Conservation (phyloP, 805 yeast species). For the Lipomyces sp. region DNA sequence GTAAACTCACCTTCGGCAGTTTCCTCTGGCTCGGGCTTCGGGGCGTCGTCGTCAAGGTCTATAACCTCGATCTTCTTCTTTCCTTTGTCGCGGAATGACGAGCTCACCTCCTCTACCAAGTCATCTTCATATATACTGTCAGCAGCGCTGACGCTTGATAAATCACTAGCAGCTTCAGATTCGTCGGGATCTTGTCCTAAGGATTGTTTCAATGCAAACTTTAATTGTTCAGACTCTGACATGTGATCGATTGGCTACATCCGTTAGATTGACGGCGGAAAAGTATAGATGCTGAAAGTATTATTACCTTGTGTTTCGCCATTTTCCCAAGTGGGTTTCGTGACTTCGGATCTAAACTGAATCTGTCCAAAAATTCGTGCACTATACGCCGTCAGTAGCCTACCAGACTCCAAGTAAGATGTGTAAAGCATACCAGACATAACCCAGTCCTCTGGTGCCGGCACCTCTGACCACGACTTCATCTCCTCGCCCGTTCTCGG, state of each 20-base stretch:
- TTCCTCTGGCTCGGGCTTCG: slow-evolving; percentile 8
- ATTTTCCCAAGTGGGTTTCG: slow-evolving; percentile 60
- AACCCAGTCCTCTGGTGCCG: slow-evolving; percentile 36
- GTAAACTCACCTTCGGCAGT: neutral
- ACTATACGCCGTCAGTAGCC: slow-evolving; percentile 44
- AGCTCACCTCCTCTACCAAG: slow-evolving; percentile 28
- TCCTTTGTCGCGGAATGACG: slow-evolving; percentile 22
- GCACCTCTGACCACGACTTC: slow-evolving; percentile 65
- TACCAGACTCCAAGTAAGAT: neutral
- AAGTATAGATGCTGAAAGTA: neutral
- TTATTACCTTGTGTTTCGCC: slow-evolving; percentile 54
- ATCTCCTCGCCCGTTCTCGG: slow-evolving; percentile 95
- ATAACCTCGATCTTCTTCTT: slow-evolving; percentile 40
- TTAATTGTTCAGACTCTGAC: slow-evolving; percentile 84
- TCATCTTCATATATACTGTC: slow-evolving; percentile 28
- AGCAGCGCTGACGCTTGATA: slow-evolving; percentile 43
- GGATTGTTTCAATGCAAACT: slow-evolving; percentile 73
- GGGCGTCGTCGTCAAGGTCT: slow-evolving; percentile 39
- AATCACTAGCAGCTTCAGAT: slow-evolving; percentile 44
- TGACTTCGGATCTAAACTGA: slow-evolving; percentile 65
- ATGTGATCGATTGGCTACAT: slow-evolving; percentile 56
- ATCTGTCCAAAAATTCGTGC: slow-evolving; percentile 66
- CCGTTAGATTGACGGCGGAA: slow-evolving; percentile 38
- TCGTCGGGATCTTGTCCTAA: slow-evolving; percentile 47
- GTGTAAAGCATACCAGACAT: slow-evolving; percentile 9